phyloP scores from a whole-genome alignment of 225 moss, liverwort and hornwort species.

The Physcomitrium patens region DNA sequence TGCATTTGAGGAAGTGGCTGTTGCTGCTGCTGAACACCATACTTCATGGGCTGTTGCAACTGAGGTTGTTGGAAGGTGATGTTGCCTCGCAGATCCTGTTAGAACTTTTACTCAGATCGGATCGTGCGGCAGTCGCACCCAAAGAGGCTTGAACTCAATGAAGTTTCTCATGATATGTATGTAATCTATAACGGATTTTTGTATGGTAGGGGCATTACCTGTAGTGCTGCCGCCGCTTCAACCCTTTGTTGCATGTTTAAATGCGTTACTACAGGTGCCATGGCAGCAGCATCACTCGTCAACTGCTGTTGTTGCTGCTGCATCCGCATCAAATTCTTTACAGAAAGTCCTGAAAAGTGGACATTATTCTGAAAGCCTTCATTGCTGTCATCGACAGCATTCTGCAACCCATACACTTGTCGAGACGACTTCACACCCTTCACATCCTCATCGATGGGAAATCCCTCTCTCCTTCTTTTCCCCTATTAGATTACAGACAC shows the following conservation, averaged over 20 bases:
- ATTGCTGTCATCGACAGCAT: slow-evolving; percentile 32
- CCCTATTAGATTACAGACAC: slow-evolving; percentile 36
- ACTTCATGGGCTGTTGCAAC: slow-evolving; percentile 46
- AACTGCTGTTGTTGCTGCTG: slow-evolving; percentile 40
- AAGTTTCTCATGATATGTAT: background rate
- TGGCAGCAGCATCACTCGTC: slow-evolving; percentile 32
- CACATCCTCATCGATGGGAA: slow-evolving; percentile 53
- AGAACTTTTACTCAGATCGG: background rate
- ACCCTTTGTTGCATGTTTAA: slow-evolving; percentile 62
- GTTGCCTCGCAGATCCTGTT: slow-evolving; percentile 60
- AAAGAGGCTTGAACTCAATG: background rate
- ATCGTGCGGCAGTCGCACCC: background rate
- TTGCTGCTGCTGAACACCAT: slow-evolving; percentile 45
- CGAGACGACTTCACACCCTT: slow-evolving; percentile 55
- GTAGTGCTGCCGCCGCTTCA: slow-evolving; percentile 58
- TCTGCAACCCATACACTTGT: slow-evolving; percentile 51
- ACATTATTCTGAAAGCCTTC: slow-evolving; percentile 41
- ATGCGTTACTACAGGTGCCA: slow-evolving; percentile 22
- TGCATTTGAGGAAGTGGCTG: slow-evolving; percentile 28
- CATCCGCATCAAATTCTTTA: slow-evolving; percentile 53
- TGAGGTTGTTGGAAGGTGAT: slow-evolving; percentile 52
- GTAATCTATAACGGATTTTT: background rate
- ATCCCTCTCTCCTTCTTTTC: slow-evolving; percentile 59
- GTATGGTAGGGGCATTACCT: slow-evolving; percentile 39
- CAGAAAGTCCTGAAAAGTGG: slow-evolving; percentile 43